Evolutionary conservation across 805 yeast genomes (phyloP), one percentile per base, ranked within the genome.

Genomic region (Yueomyces sp.): DNA sequence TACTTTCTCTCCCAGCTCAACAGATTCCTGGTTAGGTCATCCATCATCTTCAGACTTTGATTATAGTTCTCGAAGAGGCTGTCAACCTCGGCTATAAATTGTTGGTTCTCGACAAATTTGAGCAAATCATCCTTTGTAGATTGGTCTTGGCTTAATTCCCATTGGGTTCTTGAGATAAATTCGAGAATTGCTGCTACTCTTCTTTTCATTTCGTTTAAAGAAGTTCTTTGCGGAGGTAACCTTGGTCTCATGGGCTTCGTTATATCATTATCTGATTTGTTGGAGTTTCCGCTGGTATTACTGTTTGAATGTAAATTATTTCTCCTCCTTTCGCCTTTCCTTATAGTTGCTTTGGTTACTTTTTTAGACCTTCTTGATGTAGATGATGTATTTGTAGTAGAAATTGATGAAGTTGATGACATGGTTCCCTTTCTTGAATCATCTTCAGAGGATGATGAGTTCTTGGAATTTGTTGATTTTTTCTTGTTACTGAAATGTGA

Each of bases 181-280:
- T 92, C 97, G 52, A 90, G 65, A 26, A 90, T 90, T 1, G 96
- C 94, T 2, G 85, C 81, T 2, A 87, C 83, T 46, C 98, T 73
- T 55, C 85, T 78, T 45, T 87, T 74, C 85, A 90, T 81, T 60
- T 90, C 98, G 52, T 75, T 73, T 47, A 88, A 62, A 3, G 87
- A 74, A 3, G 84, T 75, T 44, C 85, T 74, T 26, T 79, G 78
- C 46, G 81, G 81, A 5, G 95, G 96, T 39, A 78, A 67, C 44
- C 95, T 74, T 11, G 97, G 96, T 52, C 77, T 82, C 40, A 85
- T 79, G 2, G 90, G 83, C 57, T 81, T 84, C 48, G 73, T 77
- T 38, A 77, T 72, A 33, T 73, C 72, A 34, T 76, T 68, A 4
- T 72, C 72, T 6, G 33, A 6, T 30, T 9, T 30, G 9, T 30